Evolutionary conservation across 257 asterid species (phyloP), one percentile per base, ranked within the genome.

Genomic region (Solanum phureja): DNA sequence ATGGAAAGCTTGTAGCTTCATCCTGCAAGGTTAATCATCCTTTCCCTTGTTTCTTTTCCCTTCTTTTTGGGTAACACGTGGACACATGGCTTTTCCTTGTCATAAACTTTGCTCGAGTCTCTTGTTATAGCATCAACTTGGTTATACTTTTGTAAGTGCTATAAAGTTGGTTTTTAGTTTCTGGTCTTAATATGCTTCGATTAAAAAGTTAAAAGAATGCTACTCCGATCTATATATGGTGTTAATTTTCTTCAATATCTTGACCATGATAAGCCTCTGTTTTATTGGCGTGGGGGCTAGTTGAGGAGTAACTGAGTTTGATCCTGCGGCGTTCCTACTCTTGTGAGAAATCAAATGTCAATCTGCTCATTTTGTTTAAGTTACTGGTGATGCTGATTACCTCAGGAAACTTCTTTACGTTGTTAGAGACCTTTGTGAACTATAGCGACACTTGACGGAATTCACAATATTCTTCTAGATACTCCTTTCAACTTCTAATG

Each of bases 1-100:
- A 92, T 34, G 99, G 99, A 83, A 94, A 93, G 89, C 92, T 97
- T 84, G 94, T 97, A 52, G 99, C 99, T 88, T 95, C 99, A 49
- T 94, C 99, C 83, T 97, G 99, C 95, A 97, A 97, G 99, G 99
- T 95, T 89, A 81, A 27, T 23, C 8, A 3, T 33, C 46, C 62
- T 74, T 37, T 77, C 86, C 23, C n/a, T 31, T 8, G 37, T 62
- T 81, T 72, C 64, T 16, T 34, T 27, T 73, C 27, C 44, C 34
- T 31, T 24, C 62, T 62, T 72, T 83, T 29, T 3, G 69, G 66
- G 21, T 42, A 71, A 33, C 42, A 71, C 0, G 18, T 37, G 0
- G 52, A 19, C 33, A 42, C 37, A 10, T 29, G 29, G 31, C 5
- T 49, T 19, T 79, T 79, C 40, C 86, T 18, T 18, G 31, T 18